Conservation (phyloP, 495 filamentous ascomycete species). For the Aspergillus haitiensis region DNA sequence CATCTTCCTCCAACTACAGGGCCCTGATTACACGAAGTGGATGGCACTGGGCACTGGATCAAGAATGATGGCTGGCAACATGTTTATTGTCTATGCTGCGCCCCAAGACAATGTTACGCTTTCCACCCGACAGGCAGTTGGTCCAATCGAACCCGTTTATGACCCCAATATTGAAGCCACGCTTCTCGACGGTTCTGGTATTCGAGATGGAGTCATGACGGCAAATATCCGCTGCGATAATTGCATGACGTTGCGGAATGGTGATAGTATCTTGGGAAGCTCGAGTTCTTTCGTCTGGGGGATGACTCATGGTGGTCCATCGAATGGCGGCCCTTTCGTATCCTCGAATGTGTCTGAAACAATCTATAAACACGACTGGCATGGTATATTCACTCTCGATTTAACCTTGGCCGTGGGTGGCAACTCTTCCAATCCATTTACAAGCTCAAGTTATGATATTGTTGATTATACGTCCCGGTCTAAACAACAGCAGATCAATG, state of each 20-base stretch:
- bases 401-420: conserved; percentile 54
- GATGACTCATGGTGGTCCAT: conserved; percentile 48
- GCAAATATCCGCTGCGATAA: conserved; percentile 60
- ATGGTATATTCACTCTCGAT: conserved; percentile 56
- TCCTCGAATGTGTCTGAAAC: conserved; percentile 44
- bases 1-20: conserved; percentile 61
- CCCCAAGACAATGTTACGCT: conserved; percentile 58
- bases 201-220: conserved; percentile 51
- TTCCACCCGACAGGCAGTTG: conserved; percentile 52
- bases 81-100: conserved; percentile 65
- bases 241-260: conserved; percentile 52
- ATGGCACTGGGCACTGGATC: conserved; percentile 59
- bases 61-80: conserved; percentile 58
- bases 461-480: conserved; percentile 16
- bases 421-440: conserved; percentile 61
- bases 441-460: conserved; percentile 15
- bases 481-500: conserved; percentile 20
- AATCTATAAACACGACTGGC: conserved; percentile 58
- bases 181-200: conserved; percentile 60
- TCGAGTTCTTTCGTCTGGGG: conserved; percentile 61
- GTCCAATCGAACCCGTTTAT: conserved; percentile 49
- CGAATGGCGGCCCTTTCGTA: conserved; percentile 52
- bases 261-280: conserved; percentile 46
- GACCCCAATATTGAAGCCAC: conserved; percentile 46
- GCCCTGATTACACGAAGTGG: conserved; percentile 58